Base-by-base conservation (phyloP, 2,329 filamentous ascomycete genomes). In the Neofusicoccum laricinum region DNA sequence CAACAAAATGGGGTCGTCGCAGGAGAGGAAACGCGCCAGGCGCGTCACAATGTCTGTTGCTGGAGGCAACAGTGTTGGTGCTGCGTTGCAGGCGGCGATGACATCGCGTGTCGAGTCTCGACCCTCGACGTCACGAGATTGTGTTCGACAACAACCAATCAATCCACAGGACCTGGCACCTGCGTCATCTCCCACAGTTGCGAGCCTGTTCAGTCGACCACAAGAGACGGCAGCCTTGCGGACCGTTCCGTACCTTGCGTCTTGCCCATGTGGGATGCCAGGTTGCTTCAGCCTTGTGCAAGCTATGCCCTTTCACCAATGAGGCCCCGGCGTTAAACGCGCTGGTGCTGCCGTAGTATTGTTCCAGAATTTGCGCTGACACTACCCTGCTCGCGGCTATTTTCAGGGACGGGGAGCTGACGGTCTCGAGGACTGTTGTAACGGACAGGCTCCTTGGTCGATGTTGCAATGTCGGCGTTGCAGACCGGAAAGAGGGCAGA, bases 241-340 rank as follows among this genome's bases (percentile, higher is more conserved):
- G 55, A 59, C 55, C 55, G 55, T 59, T 25, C 55, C 55, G 55
- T 59, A 46, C 55, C 55, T 59, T 59, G 55, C 55, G 36, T 45
- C 38, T 30, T 46, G 41, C 41, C 41, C 55, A 59, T 59, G 55
- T 48, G 55, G 55, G 14, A 15, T 19, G 40, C 53, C 30, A 32
- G 51, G 40, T 17, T 36, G 41, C 25, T 59, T 34, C 41, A 59
- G 40, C 40, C 55, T 21, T 59, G 55, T 46, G 55, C 41, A 19
- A 25, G n/a, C 8, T 46, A 6, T 17, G 11, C 15, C 11, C 41
- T 12, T 40, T 36, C 17, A 10, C 55, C 55, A 48, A 59, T 48
- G n/a, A 21, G 15, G 41, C 2, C 10, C 5, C 30, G n/a, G 55
- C 55, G 38, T 36, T 59, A 36, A 46, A 32, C 55, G 55, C 55